phyloP scores from a whole-genome alignment of 192 early-diverging fungal genomes.

The Podila verticillata region DNA sequence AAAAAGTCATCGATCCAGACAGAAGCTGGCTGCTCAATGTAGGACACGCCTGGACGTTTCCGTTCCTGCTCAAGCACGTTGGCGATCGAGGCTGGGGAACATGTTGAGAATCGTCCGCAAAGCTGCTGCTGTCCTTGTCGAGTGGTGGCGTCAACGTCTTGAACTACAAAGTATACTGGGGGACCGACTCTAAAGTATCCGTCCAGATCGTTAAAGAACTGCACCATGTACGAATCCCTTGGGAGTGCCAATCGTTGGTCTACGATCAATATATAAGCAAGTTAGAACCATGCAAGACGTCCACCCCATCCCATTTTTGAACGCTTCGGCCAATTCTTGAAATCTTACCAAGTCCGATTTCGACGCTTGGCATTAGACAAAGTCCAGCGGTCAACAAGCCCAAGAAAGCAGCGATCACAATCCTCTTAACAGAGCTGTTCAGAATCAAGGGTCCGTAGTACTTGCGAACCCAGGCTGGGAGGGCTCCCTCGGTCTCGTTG shows the following conservation, averaged over 20 bases:
- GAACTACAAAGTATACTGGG: conserved; percentile 72
- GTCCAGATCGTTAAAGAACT: conserved; percentile 70
- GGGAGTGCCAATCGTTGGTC: conserved; percentile 73
- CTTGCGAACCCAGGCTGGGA: conserved; percentile 55
- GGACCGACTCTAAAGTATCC: conserved; percentile 69
- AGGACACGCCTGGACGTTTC: conserved; percentile 66
- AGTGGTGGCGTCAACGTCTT: conserved; percentile 57
- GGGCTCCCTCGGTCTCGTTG: conserved; percentile 56
- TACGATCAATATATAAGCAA: background rate
- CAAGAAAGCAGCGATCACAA: conserved; percentile 58
- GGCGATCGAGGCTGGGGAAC: conserved; percentile 60
- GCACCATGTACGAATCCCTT: conserved; percentile 69
- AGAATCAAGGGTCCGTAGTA: conserved; percentile 67
- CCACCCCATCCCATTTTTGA: conserved; percentile 3
- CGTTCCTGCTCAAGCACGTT: conserved; percentile 72
- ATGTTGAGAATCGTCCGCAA: conserved; percentile 68
- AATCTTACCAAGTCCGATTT: conserved; percentile 61
- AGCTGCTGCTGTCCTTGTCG: conserved; percentile 59
- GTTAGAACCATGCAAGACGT: background rate
- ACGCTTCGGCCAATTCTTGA: background rate
- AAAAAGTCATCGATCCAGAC: conserved; percentile 75
- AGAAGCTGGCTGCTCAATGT: conserved; percentile 67
- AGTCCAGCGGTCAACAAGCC: conserved; percentile 60
- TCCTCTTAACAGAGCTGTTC: conserved; percentile 50
- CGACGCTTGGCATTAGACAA: conserved; percentile 56